Evolutionary conservation across 176 grass and related monocot genomes (phyloP), one percentile per base, ranked within the genome.

Genomic region (Alopecurus myosuroides): DNA sequence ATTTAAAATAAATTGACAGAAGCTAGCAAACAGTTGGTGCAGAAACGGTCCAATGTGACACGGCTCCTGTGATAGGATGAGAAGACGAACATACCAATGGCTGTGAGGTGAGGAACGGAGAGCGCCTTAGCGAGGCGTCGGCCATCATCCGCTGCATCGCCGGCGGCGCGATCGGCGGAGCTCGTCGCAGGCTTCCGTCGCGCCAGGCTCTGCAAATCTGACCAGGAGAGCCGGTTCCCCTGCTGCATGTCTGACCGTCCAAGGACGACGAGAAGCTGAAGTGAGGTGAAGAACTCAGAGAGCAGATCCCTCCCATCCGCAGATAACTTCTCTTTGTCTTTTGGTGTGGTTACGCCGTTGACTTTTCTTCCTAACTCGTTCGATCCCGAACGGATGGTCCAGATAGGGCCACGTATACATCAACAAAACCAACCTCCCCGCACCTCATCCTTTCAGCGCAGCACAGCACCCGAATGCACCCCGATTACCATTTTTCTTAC

Each of bases 101-200:
- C 91, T 45, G 77, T 35, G 85, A 98, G 91, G 73, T 92, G 85
- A 9, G 85, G 76, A 88, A 95, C 63, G 39, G 96, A 89, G 28
- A 94, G 89, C 33, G 88, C 78, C 83, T 73, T 90, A 20, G 96
- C 87, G 19, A 98, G 91, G 65, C 29, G 46, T 39, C 49, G 62
- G 74, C 33, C 79, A 15, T 37, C 85, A 0, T 37, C 82, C 1
- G 37, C 78, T 4, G 25, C 66, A 7, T 4, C 35, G 7, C 14
- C 23, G 23, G 77, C 50, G 42, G 9, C 40, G 9, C 9, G 9
- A 26, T 76, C 56, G 17, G 40, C 12, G 30, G 88, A 78, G 78
- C 75, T 56, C 14, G 61, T 25, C 40, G 66, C 74, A 20, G 86
- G 89, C 82, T 92, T 94, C 53, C 90, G 56, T 62, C 85, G 80